These are phyloP conservation scores for Puccinia novopanici DNA, from an alignment of 1,284 basidiomycete species.

Conservation along the genomic window DNA sequence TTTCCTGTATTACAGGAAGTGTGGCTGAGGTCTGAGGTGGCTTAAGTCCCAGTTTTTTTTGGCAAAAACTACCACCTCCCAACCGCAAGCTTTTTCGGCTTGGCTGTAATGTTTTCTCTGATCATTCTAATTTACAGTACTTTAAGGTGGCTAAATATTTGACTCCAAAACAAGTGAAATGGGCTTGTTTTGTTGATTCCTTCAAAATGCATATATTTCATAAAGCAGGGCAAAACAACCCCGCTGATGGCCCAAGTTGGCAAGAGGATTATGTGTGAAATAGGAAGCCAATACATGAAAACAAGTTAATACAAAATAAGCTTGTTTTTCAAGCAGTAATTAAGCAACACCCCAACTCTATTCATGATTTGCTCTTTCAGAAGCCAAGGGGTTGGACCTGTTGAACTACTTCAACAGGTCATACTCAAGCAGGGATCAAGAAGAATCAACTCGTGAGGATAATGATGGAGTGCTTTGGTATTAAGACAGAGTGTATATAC, in stretches of 20 bases:
- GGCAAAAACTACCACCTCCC: too few relatives aligned
- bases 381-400: not conserved
- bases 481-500: slow-evolving; percentile 8
- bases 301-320: too few relatives aligned
- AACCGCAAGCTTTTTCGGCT: too few relatives aligned
- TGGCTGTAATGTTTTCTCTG: too few relatives aligned
- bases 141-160: not conserved
- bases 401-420: not conserved
- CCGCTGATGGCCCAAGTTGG: not conserved
- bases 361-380: not conserved
- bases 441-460: too few relatives aligned
- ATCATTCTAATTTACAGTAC: slow-evolving; percentile 11
- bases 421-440: not conserved
- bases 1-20: too few relatives aligned
- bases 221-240: not conserved
- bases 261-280: not conserved
- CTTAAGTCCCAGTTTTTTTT: too few relatives aligned
- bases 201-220: slow-evolving; percentile 15
- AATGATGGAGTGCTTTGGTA: not conserved
- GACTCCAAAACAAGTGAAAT: not conserved
- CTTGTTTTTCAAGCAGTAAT: not conserved
- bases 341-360: too few relatives aligned
- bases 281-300: not conserved
- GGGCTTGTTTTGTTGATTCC: not conserved
- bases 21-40: too few relatives aligned